A percentile compares a stretch with the other conserved stretches of the same genome.
phyloP scores from a whole-genome alignment of 768 basidiomycete genomes.

The Russula lepida region DNA sequence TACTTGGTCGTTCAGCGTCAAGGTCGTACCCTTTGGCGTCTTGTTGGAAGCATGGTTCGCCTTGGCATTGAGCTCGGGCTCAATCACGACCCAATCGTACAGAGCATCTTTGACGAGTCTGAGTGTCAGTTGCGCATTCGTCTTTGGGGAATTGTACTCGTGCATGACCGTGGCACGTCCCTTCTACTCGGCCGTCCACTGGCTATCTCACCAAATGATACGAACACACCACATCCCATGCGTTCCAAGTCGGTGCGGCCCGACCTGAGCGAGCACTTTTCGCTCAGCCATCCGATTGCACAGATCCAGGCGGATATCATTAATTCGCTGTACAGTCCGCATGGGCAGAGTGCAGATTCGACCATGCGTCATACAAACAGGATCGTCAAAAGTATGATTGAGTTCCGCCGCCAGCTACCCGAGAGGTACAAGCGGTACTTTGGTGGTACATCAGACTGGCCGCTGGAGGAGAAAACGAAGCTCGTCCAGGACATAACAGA shows the following conservation, averaged over 20 bases:
- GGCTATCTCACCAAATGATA: constrained; percentile 74
- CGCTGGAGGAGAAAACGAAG: constrained; percentile 51
- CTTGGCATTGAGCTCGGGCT: constrained; percentile 77
- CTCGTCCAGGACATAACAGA: constrained; percentile 69
- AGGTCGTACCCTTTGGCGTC: constrained; percentile 83
- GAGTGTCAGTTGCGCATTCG: constrained; percentile 74
- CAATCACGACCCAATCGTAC: constrained; percentile 74
- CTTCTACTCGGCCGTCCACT: constrained; percentile 81
- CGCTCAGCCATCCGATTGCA: constrained; percentile 63
- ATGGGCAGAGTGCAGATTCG: constrained; percentile 56
- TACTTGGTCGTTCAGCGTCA: constrained; percentile 48
- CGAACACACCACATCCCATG: constrained; percentile 67
- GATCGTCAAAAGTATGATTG: constrained; percentile 69
- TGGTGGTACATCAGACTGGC: constrained; percentile 69
- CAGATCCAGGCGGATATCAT: constrained; percentile 87
- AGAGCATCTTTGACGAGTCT: constrained; percentile 61
- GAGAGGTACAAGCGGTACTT: constrained; percentile 70
- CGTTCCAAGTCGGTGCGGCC: constrained; percentile 35
- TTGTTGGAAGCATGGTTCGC: constrained; percentile 77
- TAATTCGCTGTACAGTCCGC: constrained; percentile 75
- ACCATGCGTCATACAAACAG: constrained; percentile 71
- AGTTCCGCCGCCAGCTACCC: constrained; percentile 60
- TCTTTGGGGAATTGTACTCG: constrained; percentile 76
- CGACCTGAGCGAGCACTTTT: constrained; percentile 74
- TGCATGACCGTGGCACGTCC: constrained; percentile 84